phyloP scores from a whole-genome alignment of 2,329 filamentous ascomycete species.

The Beauveria sp. region DNA sequence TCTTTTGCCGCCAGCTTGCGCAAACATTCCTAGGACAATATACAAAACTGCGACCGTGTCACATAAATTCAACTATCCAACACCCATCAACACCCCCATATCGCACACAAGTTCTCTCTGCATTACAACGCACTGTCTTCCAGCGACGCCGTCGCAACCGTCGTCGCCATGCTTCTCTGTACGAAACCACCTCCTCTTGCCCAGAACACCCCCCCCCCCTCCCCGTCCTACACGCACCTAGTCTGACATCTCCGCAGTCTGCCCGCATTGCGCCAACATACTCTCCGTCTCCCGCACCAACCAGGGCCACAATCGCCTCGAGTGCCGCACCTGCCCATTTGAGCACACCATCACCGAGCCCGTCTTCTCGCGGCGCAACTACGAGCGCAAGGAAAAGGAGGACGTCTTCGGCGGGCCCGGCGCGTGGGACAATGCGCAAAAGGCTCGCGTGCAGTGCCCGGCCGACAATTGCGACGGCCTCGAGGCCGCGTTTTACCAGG shows the following conservation, averaged over 20 bases:
- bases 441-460: slow-evolving; percentile 74
- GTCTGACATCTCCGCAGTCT: slow-evolving; percentile 47
- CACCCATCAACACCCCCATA: too few species aligned
- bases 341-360: slow-evolving; percentile 72
- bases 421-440: slow-evolving; percentile 87
- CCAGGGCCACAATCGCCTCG: slow-evolving; percentile 68
- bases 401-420: slow-evolving; percentile 83
- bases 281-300: slow-evolving; percentile 61
- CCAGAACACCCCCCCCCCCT: too few species aligned
- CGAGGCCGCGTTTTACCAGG: slow-evolving; percentile 89
- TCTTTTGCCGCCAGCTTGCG: not conserved
- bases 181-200: slow-evolving; percentile 19
- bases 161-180: slow-evolving; percentile 58
- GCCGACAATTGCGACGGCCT: slow-evolving; percentile 71
- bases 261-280: slow-evolving; percentile 76
- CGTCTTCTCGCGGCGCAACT: slow-evolving; percentile 75
- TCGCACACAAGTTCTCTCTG: not conserved
- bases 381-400: slow-evolving; percentile 81
- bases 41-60: not conserved
- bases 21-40: not conserved
- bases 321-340: slow-evolving; percentile 94
- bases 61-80: too few species aligned
- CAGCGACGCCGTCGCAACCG: slow-evolving; percentile 4
- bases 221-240: not conserved
- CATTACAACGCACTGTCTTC: not conserved